phyloP scores from a whole-genome alignment of 805 yeast species.

The Candida chauliodis region DNA sequence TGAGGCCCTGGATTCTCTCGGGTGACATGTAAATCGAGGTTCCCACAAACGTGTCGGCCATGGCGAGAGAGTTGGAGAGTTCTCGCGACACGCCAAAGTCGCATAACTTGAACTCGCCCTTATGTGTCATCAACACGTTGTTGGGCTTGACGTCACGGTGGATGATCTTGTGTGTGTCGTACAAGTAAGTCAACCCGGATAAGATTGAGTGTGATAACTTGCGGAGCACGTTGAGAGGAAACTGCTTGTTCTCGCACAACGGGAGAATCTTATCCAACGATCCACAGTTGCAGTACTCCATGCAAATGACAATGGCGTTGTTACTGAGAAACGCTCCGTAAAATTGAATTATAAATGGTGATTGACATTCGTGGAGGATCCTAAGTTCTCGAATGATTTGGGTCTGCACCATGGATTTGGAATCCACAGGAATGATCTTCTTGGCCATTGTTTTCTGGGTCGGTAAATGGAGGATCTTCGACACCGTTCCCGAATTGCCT shows the following conservation, averaged over 20 bases:
- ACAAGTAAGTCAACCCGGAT: conserved; percentile 77
- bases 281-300: conserved; percentile 96
- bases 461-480: conserved; percentile 85
- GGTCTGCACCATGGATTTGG: conserved; percentile 69
- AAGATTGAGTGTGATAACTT: conserved; percentile 74
- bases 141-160: conserved; percentile 97
- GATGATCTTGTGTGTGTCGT: conserved; percentile 79
- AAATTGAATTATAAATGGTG: conserved; percentile 80
- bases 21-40: conserved; percentile 97
- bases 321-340: conserved; percentile 80
- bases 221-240: conserved; percentile 64
- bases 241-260: conserved; percentile 33
- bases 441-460: conserved; percentile 87
- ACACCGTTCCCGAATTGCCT: conserved; percentile 92
- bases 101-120: conserved; percentile 86
- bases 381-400: conserved; percentile 86
- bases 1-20: conserved; percentile 92
- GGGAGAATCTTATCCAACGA: conserved; percentile 79
- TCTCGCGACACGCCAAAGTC: conserved; percentile 97
- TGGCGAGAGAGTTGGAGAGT: conserved; percentile 75
- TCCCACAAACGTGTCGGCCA: conserved; percentile 96
- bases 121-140: conserved; percentile 81
- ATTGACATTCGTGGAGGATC: conserved; percentile 86
- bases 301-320: conserved; percentile 80
- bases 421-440: conserved; percentile 82